Conservation (phyloP, 352 stramenopile species). For the Phytophthora cryptogea region DNA sequence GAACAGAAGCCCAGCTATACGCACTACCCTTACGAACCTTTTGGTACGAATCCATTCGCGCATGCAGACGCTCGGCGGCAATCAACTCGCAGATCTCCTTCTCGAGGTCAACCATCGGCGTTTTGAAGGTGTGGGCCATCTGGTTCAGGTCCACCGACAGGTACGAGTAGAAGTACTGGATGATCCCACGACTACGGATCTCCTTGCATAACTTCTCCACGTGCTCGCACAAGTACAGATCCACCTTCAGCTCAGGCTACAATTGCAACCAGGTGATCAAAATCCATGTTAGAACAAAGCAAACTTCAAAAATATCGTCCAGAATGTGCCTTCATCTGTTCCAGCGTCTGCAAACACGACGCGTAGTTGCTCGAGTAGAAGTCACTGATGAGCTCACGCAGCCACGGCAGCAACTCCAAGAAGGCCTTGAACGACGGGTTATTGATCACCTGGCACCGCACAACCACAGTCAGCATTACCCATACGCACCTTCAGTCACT, state of each 20-base stretch:
- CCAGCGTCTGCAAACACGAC: slow-evolving; percentile 73
- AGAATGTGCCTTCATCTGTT: slow-evolving; percentile 65
- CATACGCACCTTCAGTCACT: background rate
- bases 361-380: slow-evolving; percentile 91
- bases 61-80: slow-evolving; percentile 66
- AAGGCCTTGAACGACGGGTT: slow-evolving; percentile 90
- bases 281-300: background rate
- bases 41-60: slow-evolving; percentile 88
- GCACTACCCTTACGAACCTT: slow-evolving; percentile 48
- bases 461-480: background rate
- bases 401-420: slow-evolving; percentile 83
- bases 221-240: slow-evolving; percentile 81
- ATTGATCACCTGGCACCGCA: slow-evolving; percentile 67
- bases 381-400: slow-evolving; percentile 88
- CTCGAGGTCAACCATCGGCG: slow-evolving; percentile 59
- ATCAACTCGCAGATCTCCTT: slow-evolving; percentile 85
- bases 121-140: slow-evolving; percentile 89
- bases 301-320: background rate
- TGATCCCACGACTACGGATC: slow-evolving; percentile 85
- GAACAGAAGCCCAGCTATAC: background rate
- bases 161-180: slow-evolving; percentile 91
- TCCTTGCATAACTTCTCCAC: slow-evolving; percentile 77
- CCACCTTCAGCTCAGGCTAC: slow-evolving; percentile 71
- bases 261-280: slow-evolving; percentile 2
- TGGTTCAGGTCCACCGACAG: slow-evolving; percentile 84